Evolutionary conservation across 352 stramenopile genomes (phyloP).

Genomic region (Phytophthora idaei): DNA sequence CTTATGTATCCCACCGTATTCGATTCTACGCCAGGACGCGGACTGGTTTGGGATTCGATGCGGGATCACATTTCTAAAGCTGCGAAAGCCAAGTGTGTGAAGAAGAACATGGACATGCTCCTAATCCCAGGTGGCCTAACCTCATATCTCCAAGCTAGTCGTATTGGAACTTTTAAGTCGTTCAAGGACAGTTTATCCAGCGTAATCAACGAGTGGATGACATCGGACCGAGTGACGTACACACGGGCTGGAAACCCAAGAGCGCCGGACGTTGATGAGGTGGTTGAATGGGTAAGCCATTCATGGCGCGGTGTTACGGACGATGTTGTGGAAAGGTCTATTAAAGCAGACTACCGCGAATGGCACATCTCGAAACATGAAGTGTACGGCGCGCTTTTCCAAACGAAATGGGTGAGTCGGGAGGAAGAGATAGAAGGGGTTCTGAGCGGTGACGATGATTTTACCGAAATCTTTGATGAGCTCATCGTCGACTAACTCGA

Average conservation of each 20-base stretch:
- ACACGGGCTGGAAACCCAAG: neutral
- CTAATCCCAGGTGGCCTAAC: too few species aligned
- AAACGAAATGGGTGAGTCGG: neutral
- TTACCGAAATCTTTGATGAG: too few species aligned
- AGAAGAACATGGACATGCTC: too few species aligned
- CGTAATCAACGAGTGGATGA: neutral
- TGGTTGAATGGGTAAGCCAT: neutral
- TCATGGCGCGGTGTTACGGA: neutral
- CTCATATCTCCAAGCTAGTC: too few species aligned
- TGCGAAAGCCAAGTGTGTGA: too few species aligned
- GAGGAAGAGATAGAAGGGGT: too few species aligned
- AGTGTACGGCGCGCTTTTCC: neutral
- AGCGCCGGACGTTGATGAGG: neutral
- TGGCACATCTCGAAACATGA: neutral
- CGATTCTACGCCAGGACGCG: too few species aligned
- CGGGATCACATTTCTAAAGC: too few species aligned
- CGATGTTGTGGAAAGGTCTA: neutral
- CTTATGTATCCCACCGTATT: too few species aligned
- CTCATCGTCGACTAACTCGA: too few species aligned
- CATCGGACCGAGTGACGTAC: neutral
- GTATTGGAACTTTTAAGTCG: neutral
- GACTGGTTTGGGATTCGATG: too few species aligned
- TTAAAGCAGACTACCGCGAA: neutral
- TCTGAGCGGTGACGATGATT: too few species aligned
- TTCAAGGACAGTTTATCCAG: neutral